These are phyloP conservation scores for Kwoniella newhampshirensis DNA, from an alignment of 768 basidiomycete species.

Conservation along the genomic window DNA sequence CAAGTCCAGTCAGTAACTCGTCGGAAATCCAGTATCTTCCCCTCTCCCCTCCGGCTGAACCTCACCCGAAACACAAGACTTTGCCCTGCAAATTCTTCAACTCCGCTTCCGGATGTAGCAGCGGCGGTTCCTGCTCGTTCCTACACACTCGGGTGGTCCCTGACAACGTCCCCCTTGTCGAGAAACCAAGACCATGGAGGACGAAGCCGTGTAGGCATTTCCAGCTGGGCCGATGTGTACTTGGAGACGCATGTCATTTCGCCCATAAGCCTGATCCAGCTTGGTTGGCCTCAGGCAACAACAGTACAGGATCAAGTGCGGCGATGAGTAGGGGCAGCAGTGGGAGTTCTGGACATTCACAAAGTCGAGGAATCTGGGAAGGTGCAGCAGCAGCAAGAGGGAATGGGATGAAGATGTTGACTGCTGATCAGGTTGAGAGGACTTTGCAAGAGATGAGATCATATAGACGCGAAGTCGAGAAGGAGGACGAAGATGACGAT, in stretches of 20 bases:
- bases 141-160: slow-evolving; percentile 49
- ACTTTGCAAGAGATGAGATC: slow-evolving; percentile 21
- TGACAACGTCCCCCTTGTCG: slow-evolving; percentile 29
- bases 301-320: background rate
- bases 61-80: slow-evolving; percentile 24
- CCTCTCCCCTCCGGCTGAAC: background rate
- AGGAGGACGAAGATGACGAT: slow-evolving; percentile 38
- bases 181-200: slow-evolving; percentile 50
- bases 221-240: slow-evolving; percentile 39
- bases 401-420: slow-evolving; percentile 10
- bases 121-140: slow-evolving; percentile 42
- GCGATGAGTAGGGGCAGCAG: background rate
- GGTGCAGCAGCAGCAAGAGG: background rate
- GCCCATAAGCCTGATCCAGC: slow-evolving; percentile 42
- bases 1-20: slow-evolving; percentile 5
- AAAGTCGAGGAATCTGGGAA: too few species aligned
- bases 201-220: slow-evolving; percentile 46
- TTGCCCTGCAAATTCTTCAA: slow-evolving; percentile 50
- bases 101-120: slow-evolving; percentile 42
- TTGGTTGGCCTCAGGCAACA: slow-evolving; percentile 16
- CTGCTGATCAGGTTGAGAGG: slow-evolving; percentile 23
- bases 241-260: slow-evolving; percentile 52
- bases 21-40: background rate
- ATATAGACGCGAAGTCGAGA: background rate
- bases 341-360: background rate